These are phyloP conservation scores for Penicillium paneum DNA, from an alignment of 2,329 filamentous ascomycete species.

Conservation along the genomic window DNA sequence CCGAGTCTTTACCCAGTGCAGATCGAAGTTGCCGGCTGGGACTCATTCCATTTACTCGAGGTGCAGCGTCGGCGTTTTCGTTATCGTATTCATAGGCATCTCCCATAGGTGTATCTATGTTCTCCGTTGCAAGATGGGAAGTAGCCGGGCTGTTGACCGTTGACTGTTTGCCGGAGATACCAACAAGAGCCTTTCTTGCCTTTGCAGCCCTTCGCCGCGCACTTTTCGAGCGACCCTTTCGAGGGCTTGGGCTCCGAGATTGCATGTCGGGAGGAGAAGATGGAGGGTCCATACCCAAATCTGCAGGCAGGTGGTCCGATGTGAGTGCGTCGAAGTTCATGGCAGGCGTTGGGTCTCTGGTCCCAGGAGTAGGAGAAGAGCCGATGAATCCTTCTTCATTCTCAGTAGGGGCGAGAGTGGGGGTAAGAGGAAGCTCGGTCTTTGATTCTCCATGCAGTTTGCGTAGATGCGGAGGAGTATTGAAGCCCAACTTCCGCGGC, in stretches of 20 bases:
- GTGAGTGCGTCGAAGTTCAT: slow-evolving; percentile 25
- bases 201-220: slow-evolving; percentile 13
- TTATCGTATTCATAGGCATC: slow-evolving; percentile 9
- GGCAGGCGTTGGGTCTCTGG: slow-evolving; percentile 31
- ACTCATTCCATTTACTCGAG: slow-evolving; percentile 12
- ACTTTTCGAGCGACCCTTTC: slow-evolving; percentile 11
- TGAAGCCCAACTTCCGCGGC: slow-evolving; percentile 26
- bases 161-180: slow-evolving; percentile 2
- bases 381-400: slow-evolving; percentile 48
- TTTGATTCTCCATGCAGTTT: slow-evolving; percentile 23
- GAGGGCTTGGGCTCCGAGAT: slow-evolving; percentile 23
- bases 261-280: slow-evolving; percentile 37
- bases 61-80: slow-evolving; percentile 5
- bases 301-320: neutral
- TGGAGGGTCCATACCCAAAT: slow-evolving; percentile 25
- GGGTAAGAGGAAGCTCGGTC: slow-evolving; percentile 40
- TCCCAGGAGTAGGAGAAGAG: slow-evolving; percentile 53
- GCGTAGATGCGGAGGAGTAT: slow-evolving; percentile 31
- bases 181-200: slow-evolving; percentile 13
- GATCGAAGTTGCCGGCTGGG: slow-evolving; percentile 26
- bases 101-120: slow-evolving; percentile 3
- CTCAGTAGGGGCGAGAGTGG: slow-evolving; percentile 40
- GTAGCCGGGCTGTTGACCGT: slow-evolving; percentile 9
- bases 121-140: neutral
- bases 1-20: slow-evolving; percentile 17